Conservation (phyloP, 1,139 yeast genomes). For the Blastobotrys persicus region DNA sequence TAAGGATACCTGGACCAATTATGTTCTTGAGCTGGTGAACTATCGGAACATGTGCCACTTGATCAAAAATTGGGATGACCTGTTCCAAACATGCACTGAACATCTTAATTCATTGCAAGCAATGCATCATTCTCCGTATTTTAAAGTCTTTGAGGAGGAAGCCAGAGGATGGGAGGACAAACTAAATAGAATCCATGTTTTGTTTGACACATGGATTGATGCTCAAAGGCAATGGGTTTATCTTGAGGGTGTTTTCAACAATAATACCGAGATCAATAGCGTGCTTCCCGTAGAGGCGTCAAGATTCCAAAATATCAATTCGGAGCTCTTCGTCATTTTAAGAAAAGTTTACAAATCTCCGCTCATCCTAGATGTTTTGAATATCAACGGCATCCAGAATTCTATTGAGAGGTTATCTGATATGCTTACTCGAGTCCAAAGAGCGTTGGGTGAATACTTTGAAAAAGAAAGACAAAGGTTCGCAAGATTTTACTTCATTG, state of each 20-base stretch:
- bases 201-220: slow-evolving; percentile 75
- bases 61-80: slow-evolving; percentile 64
- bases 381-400: slow-evolving; percentile 50
- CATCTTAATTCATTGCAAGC: slow-evolving; percentile 63
- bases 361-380: slow-evolving; percentile 56
- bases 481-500: slow-evolving; percentile 83
- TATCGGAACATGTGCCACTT: slow-evolving; percentile 55
- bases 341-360: slow-evolving; percentile 52
- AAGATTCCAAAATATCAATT: slow-evolving; percentile 62
- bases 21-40: slow-evolving; percentile 54
- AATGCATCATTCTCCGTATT: slow-evolving; percentile 72
- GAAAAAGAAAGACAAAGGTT: slow-evolving; percentile 76
- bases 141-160: slow-evolving; percentile 58
- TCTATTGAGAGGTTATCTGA: slow-evolving; percentile 55
- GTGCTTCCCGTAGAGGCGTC: slow-evolving; percentile 70
- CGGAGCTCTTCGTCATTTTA: slow-evolving; percentile 56
- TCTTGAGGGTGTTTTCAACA: slow-evolving; percentile 69
- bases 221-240: slow-evolving; percentile 91
- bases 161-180: slow-evolving; percentile 55
- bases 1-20: slow-evolving; percentile 38
- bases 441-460: slow-evolving; percentile 71
- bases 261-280: slow-evolving; percentile 56
- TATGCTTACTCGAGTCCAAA: slow-evolving; percentile 55
- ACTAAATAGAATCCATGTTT: slow-evolving; percentile 49
- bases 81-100: slow-evolving; percentile 59